phyloP scores from a whole-genome alignment of 2,329 filamentous ascomycete genomes.

The Aspergillus hortae region DNA sequence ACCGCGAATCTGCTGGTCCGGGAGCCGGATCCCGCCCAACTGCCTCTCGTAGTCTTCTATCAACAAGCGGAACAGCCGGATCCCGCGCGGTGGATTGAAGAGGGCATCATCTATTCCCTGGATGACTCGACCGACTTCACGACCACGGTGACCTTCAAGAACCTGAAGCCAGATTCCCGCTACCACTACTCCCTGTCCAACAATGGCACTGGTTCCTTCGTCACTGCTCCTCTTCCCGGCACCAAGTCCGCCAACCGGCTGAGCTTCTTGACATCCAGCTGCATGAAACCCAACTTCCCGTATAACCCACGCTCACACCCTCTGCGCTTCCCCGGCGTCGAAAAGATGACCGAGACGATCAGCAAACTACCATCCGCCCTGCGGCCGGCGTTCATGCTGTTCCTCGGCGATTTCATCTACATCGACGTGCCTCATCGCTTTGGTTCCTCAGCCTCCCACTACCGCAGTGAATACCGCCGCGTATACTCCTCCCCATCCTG shows the following conservation, averaged over 20 bases:
- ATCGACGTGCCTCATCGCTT: conserved; percentile 78
- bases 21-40: conserved; percentile 70
- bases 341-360: conserved; percentile 69
- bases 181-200: conserved; percentile 88
- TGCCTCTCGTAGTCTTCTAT: conserved; percentile 72
- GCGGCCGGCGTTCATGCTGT: conserved; percentile 56
- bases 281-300: conserved; percentile 85
- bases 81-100: conserved; percentile 58
- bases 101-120: conserved; percentile 62
- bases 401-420: conserved; percentile 50
- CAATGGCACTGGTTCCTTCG: conserved; percentile 79
- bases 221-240: conserved; percentile 69
- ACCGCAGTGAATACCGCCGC: conserved; percentile 86
- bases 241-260: conserved; percentile 65
- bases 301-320: conserved; percentile 83
- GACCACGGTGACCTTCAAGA: conserved; percentile 61
- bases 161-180: conserved; percentile 65
- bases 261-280: conserved; percentile 89
- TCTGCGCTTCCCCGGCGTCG: conserved; percentile 75
- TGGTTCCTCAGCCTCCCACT: conserved; percentile 68
- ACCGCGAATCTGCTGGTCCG: conserved; percentile 79
- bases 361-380: conserved; percentile 60
- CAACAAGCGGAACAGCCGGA: conserved; percentile 34
- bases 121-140: conserved; percentile 81
- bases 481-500: conserved; percentile 96